Percentiles rank a stretch among this genome's conserved stretches.
These are phyloP conservation scores for Neurospora sp. DNA, from an alignment of 495 filamentous ascomycete species.

Conservation along the genomic window DNA sequence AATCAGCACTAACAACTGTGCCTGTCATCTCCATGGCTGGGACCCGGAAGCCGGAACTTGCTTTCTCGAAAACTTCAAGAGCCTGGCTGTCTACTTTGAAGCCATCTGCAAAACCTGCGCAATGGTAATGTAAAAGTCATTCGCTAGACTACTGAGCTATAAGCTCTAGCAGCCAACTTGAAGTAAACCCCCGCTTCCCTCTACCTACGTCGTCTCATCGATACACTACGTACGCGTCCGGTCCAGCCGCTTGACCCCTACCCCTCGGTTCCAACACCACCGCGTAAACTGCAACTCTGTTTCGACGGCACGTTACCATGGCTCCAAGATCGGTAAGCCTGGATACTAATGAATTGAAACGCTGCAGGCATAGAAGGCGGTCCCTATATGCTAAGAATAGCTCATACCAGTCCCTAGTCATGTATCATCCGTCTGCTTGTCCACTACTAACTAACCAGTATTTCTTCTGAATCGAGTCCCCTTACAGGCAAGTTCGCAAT, in stretches of 20 bases:
- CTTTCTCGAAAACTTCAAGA: background rate
- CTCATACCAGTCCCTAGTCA: slow-evolving; percentile 16
- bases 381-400: slow-evolving; percentile 33
- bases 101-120: background rate
- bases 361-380: slow-evolving; percentile 30
- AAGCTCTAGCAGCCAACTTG: background rate
- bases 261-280: background rate
- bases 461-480: slow-evolving; percentile 8
- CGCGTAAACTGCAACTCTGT: slow-evolving; percentile 24
- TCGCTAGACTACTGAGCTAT: background rate
- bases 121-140: background rate
- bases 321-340: slow-evolving; percentile 30
- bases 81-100: background rate
- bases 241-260: slow-evolving; percentile 6
- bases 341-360: slow-evolving; percentile 26
- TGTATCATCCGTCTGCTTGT: slow-evolving; percentile 16
- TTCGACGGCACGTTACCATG: slow-evolving; percentile 31
- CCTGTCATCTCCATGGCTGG: background rate
- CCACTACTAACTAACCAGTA: slow-evolving; percentile 5
- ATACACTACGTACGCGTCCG: background rate
- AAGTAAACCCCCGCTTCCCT: background rate
- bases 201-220: background rate
- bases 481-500: slow-evolving; percentile 6
- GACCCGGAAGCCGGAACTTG: background rate
- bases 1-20: background rate